Conservation (phyloP, 352 stramenopile species). For the Pythium chondricola region DNA sequence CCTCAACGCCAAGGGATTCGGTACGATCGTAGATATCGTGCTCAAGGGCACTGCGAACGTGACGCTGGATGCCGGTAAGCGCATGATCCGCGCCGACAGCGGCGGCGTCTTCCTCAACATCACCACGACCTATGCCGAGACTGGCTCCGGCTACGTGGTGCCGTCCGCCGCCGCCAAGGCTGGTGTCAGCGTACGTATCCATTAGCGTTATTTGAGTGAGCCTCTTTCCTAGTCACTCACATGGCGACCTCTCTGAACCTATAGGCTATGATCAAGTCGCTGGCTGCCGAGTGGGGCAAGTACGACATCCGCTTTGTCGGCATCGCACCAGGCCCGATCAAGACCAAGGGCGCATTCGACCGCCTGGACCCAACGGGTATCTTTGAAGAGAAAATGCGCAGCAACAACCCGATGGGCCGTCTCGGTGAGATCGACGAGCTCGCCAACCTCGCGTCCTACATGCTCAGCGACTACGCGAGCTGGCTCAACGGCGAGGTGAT, state of each 20-base stretch:
- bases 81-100: slow-evolving; percentile 68
- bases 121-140: slow-evolving; percentile 93
- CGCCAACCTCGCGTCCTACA: slow-evolving; percentile 69
- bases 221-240: slow-evolving; percentile 7
- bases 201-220: neutral
- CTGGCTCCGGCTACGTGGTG: slow-evolving; percentile 91
- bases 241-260: neutral
- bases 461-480: slow-evolving; percentile 75
- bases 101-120: slow-evolving; percentile 95
- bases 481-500: slow-evolving; percentile 83
- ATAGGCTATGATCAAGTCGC: slow-evolving; percentile 92
- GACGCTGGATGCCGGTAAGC: slow-evolving; percentile 71
- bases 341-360: slow-evolving; percentile 79
- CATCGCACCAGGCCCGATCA: slow-evolving; percentile 95
- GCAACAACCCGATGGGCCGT: slow-evolving; percentile 67
- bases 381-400: slow-evolving; percentile 58
- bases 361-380: slow-evolving; percentile 62
- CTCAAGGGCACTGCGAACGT: slow-evolving; percentile 83
- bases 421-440: slow-evolving; percentile 76
- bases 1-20: slow-evolving; percentile 92
- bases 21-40: slow-evolving; percentile 96
- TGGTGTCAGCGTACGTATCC: slow-evolving; percentile 69
- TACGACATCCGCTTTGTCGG: slow-evolving; percentile 94
- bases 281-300: slow-evolving; percentile 95
- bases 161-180: slow-evolving; percentile 94